Evolutionary conservation across 345 rosid genomes (phyloP), one percentile per base, ranked within the genome.

Genomic region (Erucastrum elatum): DNA sequence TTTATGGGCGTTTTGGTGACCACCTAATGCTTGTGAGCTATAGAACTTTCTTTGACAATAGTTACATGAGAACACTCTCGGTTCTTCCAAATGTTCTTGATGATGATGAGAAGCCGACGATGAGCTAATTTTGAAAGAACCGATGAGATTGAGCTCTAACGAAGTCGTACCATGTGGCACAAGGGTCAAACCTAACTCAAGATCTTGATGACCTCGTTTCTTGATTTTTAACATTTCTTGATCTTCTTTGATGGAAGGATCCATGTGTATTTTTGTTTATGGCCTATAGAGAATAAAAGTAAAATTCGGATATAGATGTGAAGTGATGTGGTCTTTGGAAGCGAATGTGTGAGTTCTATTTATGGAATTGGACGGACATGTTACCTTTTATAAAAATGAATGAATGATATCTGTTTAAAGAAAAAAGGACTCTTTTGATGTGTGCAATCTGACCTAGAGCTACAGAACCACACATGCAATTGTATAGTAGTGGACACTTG

Each of bases 11-110:
- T 94, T 94, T 84, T 94, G 98, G 75, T 94, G 98, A 2, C 98
- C 98, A 0, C 98, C 98, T 34, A 92, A 86, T 44, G 98, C 98
- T 80, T 94, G 98, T 27, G 98, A 94, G 78, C 98, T 92, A 33
- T 92, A 92, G 80, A 94, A 94, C 85, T 90, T 90, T 73, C 98
- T 85, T 82, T 88, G 96, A 82, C 98, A 94, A 66, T 86, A 94
- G 71, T 94, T 94, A 82, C 98, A 94, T 0, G 94, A 87, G 79
- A 94, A 94, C 1, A 90, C 86, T 68, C 97, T 77, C 9, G 85
- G 85, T 84, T 87, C 94, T 64, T 53, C 78, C 79, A 68, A 17
- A n/a, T 68, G 41, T 11, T 78, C 83, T 69, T 75, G 66, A 60
- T 29, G 66, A 46, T 8, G 53, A 11, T 12, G 84, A 79, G 73